These are phyloP conservation scores for Mucor mucedo DNA, from an alignment of 371 early-diverging fungal species.

Conservation along the genomic window DNA sequence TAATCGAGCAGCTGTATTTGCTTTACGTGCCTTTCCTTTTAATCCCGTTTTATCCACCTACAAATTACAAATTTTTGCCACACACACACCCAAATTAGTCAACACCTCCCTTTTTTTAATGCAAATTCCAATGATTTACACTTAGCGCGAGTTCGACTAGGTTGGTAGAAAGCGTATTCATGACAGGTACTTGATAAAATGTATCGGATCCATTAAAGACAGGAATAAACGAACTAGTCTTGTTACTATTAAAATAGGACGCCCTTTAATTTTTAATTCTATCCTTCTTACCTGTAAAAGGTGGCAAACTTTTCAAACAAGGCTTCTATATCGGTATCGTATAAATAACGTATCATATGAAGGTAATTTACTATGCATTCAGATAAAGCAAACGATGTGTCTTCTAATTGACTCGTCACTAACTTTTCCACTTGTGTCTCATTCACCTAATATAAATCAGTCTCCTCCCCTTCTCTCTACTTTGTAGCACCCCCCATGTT, in stretches of 20 bases:
- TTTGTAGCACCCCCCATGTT: not conserved
- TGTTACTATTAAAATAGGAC: not conserved
- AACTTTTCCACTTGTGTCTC: constrained; percentile 10
- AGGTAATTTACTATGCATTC: constrained; percentile 26
- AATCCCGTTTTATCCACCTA: constrained; percentile 28
- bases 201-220: constrained; percentile 30
- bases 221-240: constrained; percentile 20
- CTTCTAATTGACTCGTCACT: constrained; percentile 19
- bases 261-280: not conserved
- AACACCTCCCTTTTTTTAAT: not conserved
- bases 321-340: not conserved
- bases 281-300: constrained; percentile 29
- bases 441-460: constrained; percentile 7
- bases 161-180: constrained; percentile 21
- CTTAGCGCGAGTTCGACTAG: constrained; percentile 27
- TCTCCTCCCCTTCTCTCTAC: not conserved
- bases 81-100: too few relatives aligned
- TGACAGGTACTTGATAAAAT: constrained; percentile 24
- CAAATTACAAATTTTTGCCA: too few relatives aligned
- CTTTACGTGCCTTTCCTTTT: constrained; percentile 30
- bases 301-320: constrained; percentile 31
- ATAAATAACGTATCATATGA: constrained; percentile 9
- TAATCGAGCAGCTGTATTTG: constrained; percentile 29
- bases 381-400: constrained; percentile 23
- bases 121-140: constrained; percentile 7